Conservation (phyloP, 495 filamentous ascomycete genomes). For the Talaromyces trachyspermus region DNA sequence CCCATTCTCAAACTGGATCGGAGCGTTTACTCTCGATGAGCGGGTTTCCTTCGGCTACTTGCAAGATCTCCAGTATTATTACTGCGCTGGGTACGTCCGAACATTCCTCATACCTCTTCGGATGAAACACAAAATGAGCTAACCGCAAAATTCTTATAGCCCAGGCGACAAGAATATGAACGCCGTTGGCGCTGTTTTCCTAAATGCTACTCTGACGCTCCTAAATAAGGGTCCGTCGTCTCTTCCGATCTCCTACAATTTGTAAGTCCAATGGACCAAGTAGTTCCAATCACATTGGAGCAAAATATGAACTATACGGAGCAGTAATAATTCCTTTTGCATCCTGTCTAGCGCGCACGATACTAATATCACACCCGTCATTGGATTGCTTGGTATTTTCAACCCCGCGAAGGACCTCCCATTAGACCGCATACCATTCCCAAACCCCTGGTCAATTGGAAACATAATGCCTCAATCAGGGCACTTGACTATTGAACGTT, state of each 20-base stretch:
- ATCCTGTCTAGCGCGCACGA: slow-evolving; percentile 53
- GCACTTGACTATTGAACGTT: slow-evolving; percentile 36
- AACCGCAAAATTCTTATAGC: slow-evolving; percentile 7
- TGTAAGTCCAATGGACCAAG: slow-evolving; percentile 25
- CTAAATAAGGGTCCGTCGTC: slow-evolving; percentile 38
- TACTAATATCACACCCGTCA: slow-evolving; percentile 44
- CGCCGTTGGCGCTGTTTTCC: slow-evolving; percentile 46
- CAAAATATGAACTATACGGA: not conserved
- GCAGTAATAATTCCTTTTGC: no score
- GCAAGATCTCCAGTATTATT: slow-evolving; percentile 46
- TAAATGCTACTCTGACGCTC: slow-evolving; percentile 43
- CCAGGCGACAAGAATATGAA: slow-evolving; percentile 43
- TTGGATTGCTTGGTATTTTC: slow-evolving; percentile 41
- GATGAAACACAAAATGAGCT: no score
- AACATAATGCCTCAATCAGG: slow-evolving; percentile 49
- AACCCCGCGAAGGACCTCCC: slow-evolving; percentile 34
- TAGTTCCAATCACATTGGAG: not conserved
- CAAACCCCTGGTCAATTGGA: slow-evolving; percentile 37
- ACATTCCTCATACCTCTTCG: not conserved
- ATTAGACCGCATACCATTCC: slow-evolving; percentile 25
- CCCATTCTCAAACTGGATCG: slow-evolving; percentile 41
- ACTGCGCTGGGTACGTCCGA: slow-evolving; percentile 40
- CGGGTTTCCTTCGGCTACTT: slow-evolving; percentile 47
- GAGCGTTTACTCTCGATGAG: slow-evolving; percentile 45
- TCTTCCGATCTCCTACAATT: slow-evolving; percentile 44